Evolutionary conservation across 768 basidiomycete species (phyloP).

Genomic region (Boletus edulis): DNA sequence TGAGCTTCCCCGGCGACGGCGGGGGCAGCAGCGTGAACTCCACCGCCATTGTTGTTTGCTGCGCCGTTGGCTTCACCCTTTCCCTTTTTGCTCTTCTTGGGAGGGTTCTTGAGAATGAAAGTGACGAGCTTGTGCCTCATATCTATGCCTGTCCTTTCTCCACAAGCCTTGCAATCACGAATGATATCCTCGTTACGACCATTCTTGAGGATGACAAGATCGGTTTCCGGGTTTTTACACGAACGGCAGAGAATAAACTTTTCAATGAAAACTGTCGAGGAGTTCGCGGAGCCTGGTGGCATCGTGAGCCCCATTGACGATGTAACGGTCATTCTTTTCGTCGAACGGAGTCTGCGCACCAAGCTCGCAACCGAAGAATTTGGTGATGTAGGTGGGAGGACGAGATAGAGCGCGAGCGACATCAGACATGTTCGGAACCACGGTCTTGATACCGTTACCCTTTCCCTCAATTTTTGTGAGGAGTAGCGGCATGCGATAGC

Average conservation of each 20-base stretch:
- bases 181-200: slow-evolving; percentile 83
- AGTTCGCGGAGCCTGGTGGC: slow-evolving; percentile 90
- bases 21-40: slow-evolving; percentile 37
- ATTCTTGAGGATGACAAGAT: slow-evolving; percentile 83
- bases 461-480: slow-evolving; percentile 97
- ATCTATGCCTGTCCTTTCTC: slow-evolving; percentile 86
- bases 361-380: slow-evolving; percentile 98
- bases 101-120: slow-evolving; percentile 97
- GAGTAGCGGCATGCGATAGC: slow-evolving; percentile 95
- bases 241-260: slow-evolving; percentile 96
- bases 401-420: slow-evolving; percentile 93
- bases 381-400: slow-evolving; percentile 95
- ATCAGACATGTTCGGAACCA: slow-evolving; percentile 98
- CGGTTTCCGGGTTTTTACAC: slow-evolving; percentile 99
- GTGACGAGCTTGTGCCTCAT: slow-evolving; percentile 97
- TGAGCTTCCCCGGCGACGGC: slow-evolving; percentile 40
- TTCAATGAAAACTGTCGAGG: slow-evolving; percentile 96
- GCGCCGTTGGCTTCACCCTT: slow-evolving; percentile 57
- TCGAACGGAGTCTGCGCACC: slow-evolving; percentile 97
- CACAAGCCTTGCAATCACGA: slow-evolving; percentile 98
- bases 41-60: slow-evolving; percentile 46
- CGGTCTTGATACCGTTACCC: slow-evolving; percentile 99
- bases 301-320: slow-evolving; percentile 97
- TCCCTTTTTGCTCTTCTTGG: slow-evolving; percentile 63
- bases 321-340: slow-evolving; percentile 96